These are phyloP conservation scores for Pseudonectria buxi DNA, from an alignment of 2,329 filamentous ascomycete genomes.

Conservation along the genomic window DNA sequence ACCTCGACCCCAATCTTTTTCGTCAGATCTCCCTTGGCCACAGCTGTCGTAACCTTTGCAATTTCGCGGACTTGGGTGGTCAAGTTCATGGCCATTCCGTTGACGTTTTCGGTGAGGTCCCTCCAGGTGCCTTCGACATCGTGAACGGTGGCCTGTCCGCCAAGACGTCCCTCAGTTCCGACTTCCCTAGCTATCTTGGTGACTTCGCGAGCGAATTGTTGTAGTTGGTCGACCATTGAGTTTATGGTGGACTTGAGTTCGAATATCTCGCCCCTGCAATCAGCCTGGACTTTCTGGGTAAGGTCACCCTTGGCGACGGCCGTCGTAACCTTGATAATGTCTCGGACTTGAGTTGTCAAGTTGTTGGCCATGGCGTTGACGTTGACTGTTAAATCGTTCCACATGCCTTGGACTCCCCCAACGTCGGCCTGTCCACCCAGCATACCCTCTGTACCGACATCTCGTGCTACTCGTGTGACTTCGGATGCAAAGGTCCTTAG, in stretches of 20 bases:
- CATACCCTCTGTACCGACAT: slow-evolving; percentile 79
- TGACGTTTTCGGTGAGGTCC: slow-evolving; percentile 90
- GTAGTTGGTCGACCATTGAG: slow-evolving; percentile 96
- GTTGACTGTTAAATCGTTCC: slow-evolving; percentile 80
- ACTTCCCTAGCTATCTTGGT: slow-evolving; percentile 95
- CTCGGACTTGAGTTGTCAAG: slow-evolving; percentile 80
- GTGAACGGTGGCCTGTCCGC: slow-evolving; percentile 91
- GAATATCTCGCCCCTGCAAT: slow-evolving; percentile 84
- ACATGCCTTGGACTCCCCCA: slow-evolving; percentile 79
- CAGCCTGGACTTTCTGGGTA: slow-evolving; percentile 92
- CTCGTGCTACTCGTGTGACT: slow-evolving; percentile 74
- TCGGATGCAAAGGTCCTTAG: slow-evolving; percentile 77
- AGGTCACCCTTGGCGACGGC: slow-evolving; percentile 78
- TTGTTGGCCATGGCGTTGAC: slow-evolving; percentile 87
- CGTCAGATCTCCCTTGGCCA: slow-evolving; percentile 87
- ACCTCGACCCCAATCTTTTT: slow-evolving; percentile 95
- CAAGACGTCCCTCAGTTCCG: slow-evolving; percentile 88
- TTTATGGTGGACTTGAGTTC: slow-evolving; percentile 98
- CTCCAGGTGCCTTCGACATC: slow-evolving; percentile 97
- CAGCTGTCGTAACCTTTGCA: slow-evolving; percentile 90
- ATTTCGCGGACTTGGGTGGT: slow-evolving; percentile 98
- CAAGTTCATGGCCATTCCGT: slow-evolving; percentile 97
- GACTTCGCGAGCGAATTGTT: slow-evolving; percentile 94
- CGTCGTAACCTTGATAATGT: slow-evolving; percentile 80
- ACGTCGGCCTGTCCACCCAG: slow-evolving; percentile 78